Evolutionary conservation across 176 grass and related monocot species (phyloP), one percentile per base, ranked within the genome.

Genomic region (Elaeis guineensis): DNA sequence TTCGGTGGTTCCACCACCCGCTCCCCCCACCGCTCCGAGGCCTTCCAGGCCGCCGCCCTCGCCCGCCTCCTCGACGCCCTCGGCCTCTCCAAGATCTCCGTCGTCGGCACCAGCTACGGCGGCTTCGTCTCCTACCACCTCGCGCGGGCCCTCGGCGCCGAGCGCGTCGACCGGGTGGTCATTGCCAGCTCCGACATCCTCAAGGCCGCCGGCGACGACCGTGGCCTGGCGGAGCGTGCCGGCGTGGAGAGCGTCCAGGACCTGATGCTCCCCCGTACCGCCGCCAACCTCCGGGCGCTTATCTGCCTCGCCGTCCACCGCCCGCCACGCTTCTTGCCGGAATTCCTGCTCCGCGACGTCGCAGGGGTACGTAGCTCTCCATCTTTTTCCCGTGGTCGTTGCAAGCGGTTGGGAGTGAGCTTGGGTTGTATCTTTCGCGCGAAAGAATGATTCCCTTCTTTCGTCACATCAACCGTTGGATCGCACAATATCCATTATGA

Each of bases 101-200:
- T 86, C 52, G 82, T 55, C 8, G 90, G 89, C 44, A 95, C 90
- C 14, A 95, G 85, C 85, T 95, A 95, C 78, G 90, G 90, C 4
- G 90, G 90, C 3, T 95, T 89, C 73, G 85, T 89, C 24, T 79
- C 82, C 57, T 95, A 95, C 82, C 85, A 89, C 66, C 18, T 95
- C 63, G 77, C 86, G 5, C 19, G 83, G 51, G 30, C 55, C 63
- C 71, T 95, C 29, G 90, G 90, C 19, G 35, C 69, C 15, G 70
- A 0, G 2, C 59, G 49, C 9, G 71, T 95, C 55, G 75, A 39
- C 1, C 68, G 72, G 19, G 80, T 95, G 51, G 90, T 90, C 20
- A 84, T 86, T 72, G 90, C 90, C 19, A 95, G 86, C 79, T 89
- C 90, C 22, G 82, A 95, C 61, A 48, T 95, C 63, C 82, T 90